phyloP scores from a whole-genome alignment of 2,329 filamentous ascomycete genomes.

The Fusarium albidum region DNA sequence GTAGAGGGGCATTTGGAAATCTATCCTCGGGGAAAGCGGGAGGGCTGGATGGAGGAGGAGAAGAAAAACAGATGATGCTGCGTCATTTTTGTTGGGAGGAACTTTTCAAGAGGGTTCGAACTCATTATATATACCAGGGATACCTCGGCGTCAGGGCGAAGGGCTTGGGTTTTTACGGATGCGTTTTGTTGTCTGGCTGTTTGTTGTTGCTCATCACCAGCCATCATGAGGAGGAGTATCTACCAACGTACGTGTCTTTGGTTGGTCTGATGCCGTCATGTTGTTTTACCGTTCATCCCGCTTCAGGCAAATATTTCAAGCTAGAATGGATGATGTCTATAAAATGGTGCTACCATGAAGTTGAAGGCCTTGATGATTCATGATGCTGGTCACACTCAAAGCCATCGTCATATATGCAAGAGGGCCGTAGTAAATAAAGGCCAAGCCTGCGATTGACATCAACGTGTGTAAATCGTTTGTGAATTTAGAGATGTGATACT shows the following conservation, averaged over 20 bases:
- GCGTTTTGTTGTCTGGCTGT: conserved; percentile 25
- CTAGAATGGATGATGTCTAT: conserved; percentile 20
- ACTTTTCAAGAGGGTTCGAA: conserved; percentile 29
- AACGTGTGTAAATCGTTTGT: conserved; percentile 27
- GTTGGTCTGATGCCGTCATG: conserved; percentile 19
- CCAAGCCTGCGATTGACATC: conserved; percentile 24
- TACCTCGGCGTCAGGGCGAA: conserved; percentile 40
- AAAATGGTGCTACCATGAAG: conserved; percentile 4
- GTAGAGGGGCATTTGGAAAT: conserved; percentile 44
- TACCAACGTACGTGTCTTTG: conserved; percentile 19
- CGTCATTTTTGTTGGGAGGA: conserved; percentile 21
- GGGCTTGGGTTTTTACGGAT: conserved; percentile 28
- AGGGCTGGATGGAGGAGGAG: conserved; percentile 14
- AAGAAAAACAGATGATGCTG: conserved; percentile 16
- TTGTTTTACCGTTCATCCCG: conserved; percentile 15
- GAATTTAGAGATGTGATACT: conserved; percentile 21
- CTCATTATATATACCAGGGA: conserved; percentile 43
- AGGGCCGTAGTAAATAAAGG: neutral
- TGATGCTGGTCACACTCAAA: neutral
- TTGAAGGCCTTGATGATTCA: neutral
- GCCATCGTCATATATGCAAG: neutral
- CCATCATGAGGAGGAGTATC: conserved; percentile 30
- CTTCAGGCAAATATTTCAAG: conserved; percentile 6
- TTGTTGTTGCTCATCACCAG: conserved; percentile 17
- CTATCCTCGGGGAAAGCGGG: too few species aligned